Conservation (phyloP, 768 basidiomycete genomes). For the Boletus reticuloceps region DNA sequence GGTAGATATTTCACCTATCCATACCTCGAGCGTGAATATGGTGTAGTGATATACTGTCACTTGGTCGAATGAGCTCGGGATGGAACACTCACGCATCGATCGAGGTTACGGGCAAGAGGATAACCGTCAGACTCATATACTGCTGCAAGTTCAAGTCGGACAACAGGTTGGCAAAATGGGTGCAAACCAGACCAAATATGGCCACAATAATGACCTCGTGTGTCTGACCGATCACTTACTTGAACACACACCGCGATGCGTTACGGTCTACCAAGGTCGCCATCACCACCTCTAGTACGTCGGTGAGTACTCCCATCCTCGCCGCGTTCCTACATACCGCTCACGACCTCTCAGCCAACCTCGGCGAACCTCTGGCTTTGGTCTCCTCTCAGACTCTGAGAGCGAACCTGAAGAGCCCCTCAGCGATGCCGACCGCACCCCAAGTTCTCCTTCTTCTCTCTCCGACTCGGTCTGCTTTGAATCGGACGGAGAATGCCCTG, state of each 20-base stretch:
- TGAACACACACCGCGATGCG: slow-evolving; percentile 38
- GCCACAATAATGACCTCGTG: neutral
- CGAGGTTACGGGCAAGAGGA: no score
- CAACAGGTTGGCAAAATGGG: neutral
- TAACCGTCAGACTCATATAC: no score
- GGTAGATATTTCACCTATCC: no score
- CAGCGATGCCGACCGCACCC: slow-evolving; percentile 37
- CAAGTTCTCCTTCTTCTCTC: slow-evolving; percentile 33
- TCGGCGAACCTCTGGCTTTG: slow-evolving; percentile 52
- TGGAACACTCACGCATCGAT: no score
- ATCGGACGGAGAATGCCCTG: slow-evolving; percentile 42
- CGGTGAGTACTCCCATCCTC: slow-evolving; percentile 24
- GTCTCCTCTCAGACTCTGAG: slow-evolving; percentile 50
- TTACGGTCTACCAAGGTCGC: slow-evolving; percentile 52
- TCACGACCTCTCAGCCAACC: slow-evolving; percentile 4
- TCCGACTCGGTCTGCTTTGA: slow-evolving; percentile 41
- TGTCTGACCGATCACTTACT: slow-evolving; percentile 1
- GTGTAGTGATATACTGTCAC: no score
- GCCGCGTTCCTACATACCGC: slow-evolving; percentile 7
- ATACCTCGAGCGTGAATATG: no score
- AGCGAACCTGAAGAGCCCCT: slow-evolving; percentile 30
- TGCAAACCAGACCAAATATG: neutral
- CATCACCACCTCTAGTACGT: slow-evolving; percentile 47
- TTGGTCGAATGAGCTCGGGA: no score
- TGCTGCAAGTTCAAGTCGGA: neutral